A percentile compares a stretch with the other conserved stretches of the same genome.
Conservation (phyloP, 2,329 filamentous ascomycete species). For the Microthyrium microscopicum region DNA sequence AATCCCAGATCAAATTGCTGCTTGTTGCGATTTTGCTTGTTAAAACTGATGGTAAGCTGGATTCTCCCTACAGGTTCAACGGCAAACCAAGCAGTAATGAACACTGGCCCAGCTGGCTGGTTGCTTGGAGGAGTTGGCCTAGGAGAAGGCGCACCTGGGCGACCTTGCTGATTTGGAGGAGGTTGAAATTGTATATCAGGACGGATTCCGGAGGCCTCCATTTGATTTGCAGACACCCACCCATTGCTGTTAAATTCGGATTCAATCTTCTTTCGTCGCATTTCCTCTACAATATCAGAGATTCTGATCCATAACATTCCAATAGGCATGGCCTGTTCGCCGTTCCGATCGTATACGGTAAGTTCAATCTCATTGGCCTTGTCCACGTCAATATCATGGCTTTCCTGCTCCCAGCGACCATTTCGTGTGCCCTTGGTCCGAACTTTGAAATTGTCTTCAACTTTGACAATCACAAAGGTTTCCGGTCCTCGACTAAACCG, state of each 20-base stretch:
- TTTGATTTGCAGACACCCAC: constrained; percentile 94
- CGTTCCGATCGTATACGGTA: constrained; percentile 83
- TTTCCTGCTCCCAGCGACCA: constrained; percentile 83
- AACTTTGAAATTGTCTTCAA: constrained; percentile 83
- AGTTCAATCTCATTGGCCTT: constrained; percentile 98
- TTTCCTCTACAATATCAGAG: constrained; percentile 93
- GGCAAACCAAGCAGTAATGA: constrained; percentile 91
- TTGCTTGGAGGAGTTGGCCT: constrained; percentile 24
- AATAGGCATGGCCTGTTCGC: constrained; percentile 80
- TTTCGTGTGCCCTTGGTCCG: constrained; percentile 71
- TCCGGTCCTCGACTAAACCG: constrained; percentile 82
- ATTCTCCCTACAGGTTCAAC: constrained; percentile 88
- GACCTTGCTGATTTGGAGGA: constrained; percentile 23
- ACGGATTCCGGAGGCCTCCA: constrained; percentile 46
- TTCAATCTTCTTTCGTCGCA: constrained; percentile 93
- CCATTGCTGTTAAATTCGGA: constrained; percentile 85
- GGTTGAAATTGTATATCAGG: constrained; percentile 38
- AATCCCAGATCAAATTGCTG: constrained; percentile 76
- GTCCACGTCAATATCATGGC: constrained; percentile 84
- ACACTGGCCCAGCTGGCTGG: constrained; percentile 36
- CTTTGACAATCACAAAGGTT: constrained; percentile 90
- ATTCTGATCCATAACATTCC: constrained; percentile 92
- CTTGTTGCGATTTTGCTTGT: constrained; percentile 75
- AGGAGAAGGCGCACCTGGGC: constrained; percentile 18
- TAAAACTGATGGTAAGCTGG: constrained; percentile 78